Conservation (phyloP, 495 filamentous ascomycete species). For the Paragyromitra xinjiangensis region DNA sequence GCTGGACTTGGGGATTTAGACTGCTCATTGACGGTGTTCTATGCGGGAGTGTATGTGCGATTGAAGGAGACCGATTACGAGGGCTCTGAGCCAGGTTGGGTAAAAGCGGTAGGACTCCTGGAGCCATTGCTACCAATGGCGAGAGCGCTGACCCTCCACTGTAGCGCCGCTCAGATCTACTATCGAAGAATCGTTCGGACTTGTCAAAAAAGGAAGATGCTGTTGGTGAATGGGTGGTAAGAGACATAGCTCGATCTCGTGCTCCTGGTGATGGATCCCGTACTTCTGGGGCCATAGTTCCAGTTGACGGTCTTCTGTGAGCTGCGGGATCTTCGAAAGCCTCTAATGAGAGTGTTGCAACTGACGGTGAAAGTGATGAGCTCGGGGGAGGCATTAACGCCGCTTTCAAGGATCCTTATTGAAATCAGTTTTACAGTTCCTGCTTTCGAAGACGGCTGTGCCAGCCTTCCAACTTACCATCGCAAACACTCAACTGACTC, state of each 20-base stretch:
- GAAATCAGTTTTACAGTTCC: conserved; percentile 24
- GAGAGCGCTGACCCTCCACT: conserved; percentile 68
- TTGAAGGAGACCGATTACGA: conserved; percentile 49
- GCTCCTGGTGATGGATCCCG: conserved; percentile 26
- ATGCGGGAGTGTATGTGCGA: conserved; percentile 42
- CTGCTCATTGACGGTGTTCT: conserved; percentile 41
- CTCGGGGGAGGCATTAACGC: conserved; percentile 32
- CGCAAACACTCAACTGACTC: conserved; percentile 62
- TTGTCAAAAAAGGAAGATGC: conserved; percentile 41
- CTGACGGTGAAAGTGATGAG: conserved; percentile 34
- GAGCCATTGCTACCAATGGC: conserved; percentile 61
- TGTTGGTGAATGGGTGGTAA: conserved; percentile 53
- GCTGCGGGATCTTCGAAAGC: conserved; percentile 43
- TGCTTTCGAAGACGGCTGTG: background rate
- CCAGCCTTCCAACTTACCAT: conserved; percentile 47
- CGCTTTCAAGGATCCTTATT: conserved; percentile 52
- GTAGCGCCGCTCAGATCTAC: conserved; percentile 65
- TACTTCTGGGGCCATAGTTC: conserved; percentile 22
- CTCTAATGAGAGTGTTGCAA: conserved; percentile 48
- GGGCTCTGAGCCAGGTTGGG: conserved; percentile 52
- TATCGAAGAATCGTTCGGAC: conserved; percentile 44
- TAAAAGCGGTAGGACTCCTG: conserved; percentile 63
- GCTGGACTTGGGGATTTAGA: conserved; percentile 46
- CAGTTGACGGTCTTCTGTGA: conserved; percentile 49
- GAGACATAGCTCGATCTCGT: conserved; percentile 55